Percentiles rank a stretch among this genome's conserved stretches.
These are phyloP conservation scores for Periconia sp. DNA, from an alignment of 2,329 filamentous ascomycete genomes.

Conservation along the genomic window DNA sequence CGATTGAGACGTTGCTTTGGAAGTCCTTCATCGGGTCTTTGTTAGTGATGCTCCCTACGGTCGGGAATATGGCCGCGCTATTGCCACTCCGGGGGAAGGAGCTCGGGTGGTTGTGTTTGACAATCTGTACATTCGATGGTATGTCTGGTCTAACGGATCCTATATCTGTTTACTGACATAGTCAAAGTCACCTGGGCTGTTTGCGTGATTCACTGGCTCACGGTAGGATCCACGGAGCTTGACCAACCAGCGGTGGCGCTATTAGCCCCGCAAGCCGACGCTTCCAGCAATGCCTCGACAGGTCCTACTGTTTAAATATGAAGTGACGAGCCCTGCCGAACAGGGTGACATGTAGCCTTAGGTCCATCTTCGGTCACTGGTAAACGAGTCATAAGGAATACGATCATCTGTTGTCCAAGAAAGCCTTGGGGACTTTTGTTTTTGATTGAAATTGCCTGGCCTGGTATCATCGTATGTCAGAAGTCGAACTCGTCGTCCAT, in stretches of 20 bases:
- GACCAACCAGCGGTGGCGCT: constrained; percentile 16
- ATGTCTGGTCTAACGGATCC: constrained; percentile 1
- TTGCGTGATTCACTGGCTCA: constrained; percentile 44
- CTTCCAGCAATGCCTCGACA: constrained; percentile 7
- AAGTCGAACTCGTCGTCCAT: constrained; percentile 69
- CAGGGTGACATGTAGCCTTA: too few relatives aligned
- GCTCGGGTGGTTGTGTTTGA: constrained; percentile 50
- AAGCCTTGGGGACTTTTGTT: too few relatives aligned
- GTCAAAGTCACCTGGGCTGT: constrained; percentile 44
- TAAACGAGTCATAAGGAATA: too few relatives aligned
- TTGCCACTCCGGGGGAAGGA: constrained; percentile 40
- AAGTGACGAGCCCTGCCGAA: too few relatives aligned
- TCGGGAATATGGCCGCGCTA: constrained; percentile 44
- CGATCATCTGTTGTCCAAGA: too few relatives aligned
- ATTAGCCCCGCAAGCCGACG: constrained; percentile 14
- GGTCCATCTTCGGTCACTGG: too few relatives aligned
- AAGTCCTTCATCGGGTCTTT: constrained; percentile 41
- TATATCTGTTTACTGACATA: too few relatives aligned
- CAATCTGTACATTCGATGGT: constrained; percentile 50
- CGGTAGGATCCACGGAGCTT: constrained; percentile 28
- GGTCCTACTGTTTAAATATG: too few relatives aligned
- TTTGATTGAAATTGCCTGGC: too few relatives aligned
- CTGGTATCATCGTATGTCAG: constrained; percentile 25
- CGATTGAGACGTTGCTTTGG: constrained; percentile 33
- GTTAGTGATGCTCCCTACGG: constrained; percentile 47